phyloP scores from a whole-genome alignment of 148 eudicot species.

The Rhododendron ovatum region DNA sequence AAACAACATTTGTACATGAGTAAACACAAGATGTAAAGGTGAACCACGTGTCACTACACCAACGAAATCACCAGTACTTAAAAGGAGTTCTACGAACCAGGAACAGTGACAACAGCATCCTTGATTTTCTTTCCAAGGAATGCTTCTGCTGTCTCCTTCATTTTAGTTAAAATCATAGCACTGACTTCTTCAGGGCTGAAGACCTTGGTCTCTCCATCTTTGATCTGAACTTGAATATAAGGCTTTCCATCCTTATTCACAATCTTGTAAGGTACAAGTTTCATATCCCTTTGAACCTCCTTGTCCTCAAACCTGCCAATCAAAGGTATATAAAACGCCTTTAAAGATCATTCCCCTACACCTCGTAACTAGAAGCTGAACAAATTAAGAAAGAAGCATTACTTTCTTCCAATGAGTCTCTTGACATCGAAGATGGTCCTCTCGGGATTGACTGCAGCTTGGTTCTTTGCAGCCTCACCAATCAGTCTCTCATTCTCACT shows the following conservation, averaged over 20 bases:
- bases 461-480: slow-evolving; percentile 41
- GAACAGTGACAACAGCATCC: slow-evolving; percentile 40
- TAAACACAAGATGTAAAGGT: not conserved
- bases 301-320: slow-evolving; percentile 34
- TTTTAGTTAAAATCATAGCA: slow-evolving; percentile 32
- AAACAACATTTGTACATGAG: not conserved
- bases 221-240: slow-evolving; percentile 29
- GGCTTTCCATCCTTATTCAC: slow-evolving; percentile 37
- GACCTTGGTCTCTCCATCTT: slow-evolving; percentile 35
- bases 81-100: slow-evolving; percentile 19
- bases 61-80: not conserved
- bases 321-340: not conserved
- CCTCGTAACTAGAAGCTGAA: not conserved
- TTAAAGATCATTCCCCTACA: not conserved
- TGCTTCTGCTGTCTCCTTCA: slow-evolving; percentile 45
- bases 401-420: slow-evolving; percentile 37
- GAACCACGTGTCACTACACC: not conserved
- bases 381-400: not conserved
- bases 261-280: slow-evolving; percentile 29
- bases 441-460: slow-evolving; percentile 29
- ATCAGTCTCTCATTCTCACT: slow-evolving; percentile 25
- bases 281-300: slow-evolving; percentile 41
- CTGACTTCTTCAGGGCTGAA: slow-evolving; percentile 40
- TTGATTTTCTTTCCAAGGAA: slow-evolving; percentile 38
- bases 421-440: slow-evolving; percentile 38